A percentile compares a stretch with the other conserved stretches of the same genome.
Conservation (phyloP, 1,284 basidiomycete species). For the Farysia itapuensis region DNA sequence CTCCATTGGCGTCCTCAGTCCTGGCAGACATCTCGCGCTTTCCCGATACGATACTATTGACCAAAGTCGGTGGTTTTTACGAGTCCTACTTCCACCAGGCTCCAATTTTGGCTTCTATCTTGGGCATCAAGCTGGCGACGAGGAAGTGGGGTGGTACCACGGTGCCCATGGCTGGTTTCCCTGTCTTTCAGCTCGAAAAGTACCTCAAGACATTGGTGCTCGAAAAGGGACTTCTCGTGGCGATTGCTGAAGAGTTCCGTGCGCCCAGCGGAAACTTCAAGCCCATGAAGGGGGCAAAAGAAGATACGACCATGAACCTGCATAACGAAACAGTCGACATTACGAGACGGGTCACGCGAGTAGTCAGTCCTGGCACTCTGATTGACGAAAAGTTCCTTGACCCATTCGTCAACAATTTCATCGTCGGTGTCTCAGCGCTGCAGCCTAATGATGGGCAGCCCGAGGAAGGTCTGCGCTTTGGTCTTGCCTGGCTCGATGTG, state of each 20-base stretch:
- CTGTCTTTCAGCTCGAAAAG: conserved; percentile 54
- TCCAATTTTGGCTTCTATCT: conserved; percentile 31
- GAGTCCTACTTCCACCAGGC: conserved; percentile 59
- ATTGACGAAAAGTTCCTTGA: conserved; percentile 58
- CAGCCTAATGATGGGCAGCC: background rate
- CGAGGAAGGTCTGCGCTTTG: conserved; percentile 8
- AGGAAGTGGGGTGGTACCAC: conserved; percentile 46
- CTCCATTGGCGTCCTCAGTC: conserved; percentile 49
- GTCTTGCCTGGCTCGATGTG: conserved; percentile 57
- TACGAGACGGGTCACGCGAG: conserved; percentile 44
- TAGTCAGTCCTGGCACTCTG: conserved; percentile 54
- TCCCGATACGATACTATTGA: conserved; percentile 52
- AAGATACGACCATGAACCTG: background rate
- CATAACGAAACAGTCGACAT: conserved; percentile 24
- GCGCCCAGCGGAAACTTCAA: background rate
- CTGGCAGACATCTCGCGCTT: conserved; percentile 48
- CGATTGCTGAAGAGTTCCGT: conserved; percentile 55
- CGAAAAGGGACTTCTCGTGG: conserved; percentile 49
- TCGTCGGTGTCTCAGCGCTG: conserved; percentile 30
- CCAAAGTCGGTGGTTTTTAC: conserved; percentile 57
- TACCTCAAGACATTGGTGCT: conserved; percentile 56
- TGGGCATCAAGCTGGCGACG: conserved; percentile 52
- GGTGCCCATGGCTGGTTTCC: conserved; percentile 58
- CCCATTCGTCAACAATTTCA: conserved; percentile 55
- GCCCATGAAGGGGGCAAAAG: background rate